Conservation (phyloP, 352 stramenopile species). For the Phytophthora boehmeriae region DNA sequence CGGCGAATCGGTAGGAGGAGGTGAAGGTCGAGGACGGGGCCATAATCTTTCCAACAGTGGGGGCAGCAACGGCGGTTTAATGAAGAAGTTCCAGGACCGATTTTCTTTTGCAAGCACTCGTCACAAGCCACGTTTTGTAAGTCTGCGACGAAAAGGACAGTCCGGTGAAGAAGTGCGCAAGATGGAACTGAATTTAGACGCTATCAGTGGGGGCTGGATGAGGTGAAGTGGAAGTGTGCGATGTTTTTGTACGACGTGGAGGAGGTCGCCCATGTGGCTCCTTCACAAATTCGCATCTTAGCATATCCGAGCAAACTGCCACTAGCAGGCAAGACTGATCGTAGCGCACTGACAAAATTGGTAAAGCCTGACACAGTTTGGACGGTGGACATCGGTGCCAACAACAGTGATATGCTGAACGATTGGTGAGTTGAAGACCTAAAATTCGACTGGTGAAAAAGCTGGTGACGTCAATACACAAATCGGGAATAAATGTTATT, state of each 20-base stretch:
- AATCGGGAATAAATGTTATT: no score
- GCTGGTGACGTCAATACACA: no score
- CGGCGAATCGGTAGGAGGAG: slow-evolving; percentile 30
- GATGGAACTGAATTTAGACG: slow-evolving; percentile 84
- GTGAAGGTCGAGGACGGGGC: slow-evolving; percentile 19
- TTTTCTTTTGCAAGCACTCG: slow-evolving; percentile 70
- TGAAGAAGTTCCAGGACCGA: slow-evolving; percentile 82
- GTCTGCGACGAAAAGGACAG: slow-evolving; percentile 69
- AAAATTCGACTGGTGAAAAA: neutral
- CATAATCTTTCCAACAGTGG: slow-evolving; percentile 26
- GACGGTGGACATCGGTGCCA: slow-evolving; percentile 84
- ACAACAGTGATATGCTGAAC: slow-evolving; percentile 67
- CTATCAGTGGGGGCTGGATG: slow-evolving; percentile 84
- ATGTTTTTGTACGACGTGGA: slow-evolving; percentile 86
- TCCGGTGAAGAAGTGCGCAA: slow-evolving; percentile 72
- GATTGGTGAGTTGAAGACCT: slow-evolving; percentile 43
- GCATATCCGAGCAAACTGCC: slow-evolving; percentile 74
- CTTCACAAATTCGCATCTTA: slow-evolving; percentile 82
- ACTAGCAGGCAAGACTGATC: slow-evolving; percentile 66
- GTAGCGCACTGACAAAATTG: slow-evolving; percentile 74
- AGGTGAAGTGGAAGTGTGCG: slow-evolving; percentile 89
- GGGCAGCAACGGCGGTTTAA: slow-evolving; percentile 54
- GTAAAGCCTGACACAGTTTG: slow-evolving; percentile 79
- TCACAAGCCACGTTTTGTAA: slow-evolving; percentile 54
- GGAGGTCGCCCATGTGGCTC: slow-evolving; percentile 76